A percentile compares a stretch with the other conserved stretches of the same genome.
Evolutionary conservation across 2,329 filamentous ascomycete genomes (phyloP).

Genomic region (Fusarium sterilihyphosum): DNA sequence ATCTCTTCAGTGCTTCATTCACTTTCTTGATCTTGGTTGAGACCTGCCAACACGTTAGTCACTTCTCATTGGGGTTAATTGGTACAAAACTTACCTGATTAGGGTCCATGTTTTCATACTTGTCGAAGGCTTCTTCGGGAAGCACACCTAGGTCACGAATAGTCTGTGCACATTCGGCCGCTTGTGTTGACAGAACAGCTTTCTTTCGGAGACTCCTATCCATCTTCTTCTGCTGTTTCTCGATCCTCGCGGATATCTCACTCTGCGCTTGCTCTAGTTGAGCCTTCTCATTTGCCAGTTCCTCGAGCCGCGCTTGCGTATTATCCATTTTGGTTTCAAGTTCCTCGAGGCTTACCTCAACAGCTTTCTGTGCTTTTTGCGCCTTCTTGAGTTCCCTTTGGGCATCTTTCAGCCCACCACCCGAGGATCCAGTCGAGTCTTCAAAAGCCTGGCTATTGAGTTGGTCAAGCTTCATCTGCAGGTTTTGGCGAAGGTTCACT

Average conservation of each 20-base stretch:
- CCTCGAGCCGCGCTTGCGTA: conserved; percentile 60
- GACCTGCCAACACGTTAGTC: conserved; percentile 53
- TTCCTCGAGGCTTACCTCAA: conserved; percentile 76
- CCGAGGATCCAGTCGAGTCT: conserved; percentile 65
- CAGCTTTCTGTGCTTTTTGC: conserved; percentile 71
- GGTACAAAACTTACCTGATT: conserved; percentile 69
- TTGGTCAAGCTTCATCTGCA: conserved; percentile 87
- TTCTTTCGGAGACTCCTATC: conserved; percentile 93
- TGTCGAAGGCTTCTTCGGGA: conserved; percentile 92
- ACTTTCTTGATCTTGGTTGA: conserved; percentile 83
- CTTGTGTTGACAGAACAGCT: conserved; percentile 78
- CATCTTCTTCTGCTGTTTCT: conserved; percentile 87
- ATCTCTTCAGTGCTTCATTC: conserved; percentile 94
- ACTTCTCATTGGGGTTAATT: too few species aligned
- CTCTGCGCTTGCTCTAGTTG: conserved; percentile 78
- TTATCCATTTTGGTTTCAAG: conserved; percentile 77
- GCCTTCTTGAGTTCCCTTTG: conserved; percentile 84
- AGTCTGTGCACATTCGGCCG: conserved; percentile 83
- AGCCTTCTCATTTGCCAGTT: conserved; percentile 64
- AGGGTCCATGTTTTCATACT: conserved; percentile 84
- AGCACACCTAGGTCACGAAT: conserved; percentile 94
- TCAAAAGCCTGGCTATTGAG: conserved; percentile 82
- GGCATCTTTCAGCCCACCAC: conserved; percentile 77
- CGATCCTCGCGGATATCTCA: conserved; percentile 79
- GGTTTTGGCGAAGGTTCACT: conserved; percentile 86